Base-by-base conservation (phyloP, 2,329 filamentous ascomycete genomes). In the Hypoxylon sp. region DNA sequence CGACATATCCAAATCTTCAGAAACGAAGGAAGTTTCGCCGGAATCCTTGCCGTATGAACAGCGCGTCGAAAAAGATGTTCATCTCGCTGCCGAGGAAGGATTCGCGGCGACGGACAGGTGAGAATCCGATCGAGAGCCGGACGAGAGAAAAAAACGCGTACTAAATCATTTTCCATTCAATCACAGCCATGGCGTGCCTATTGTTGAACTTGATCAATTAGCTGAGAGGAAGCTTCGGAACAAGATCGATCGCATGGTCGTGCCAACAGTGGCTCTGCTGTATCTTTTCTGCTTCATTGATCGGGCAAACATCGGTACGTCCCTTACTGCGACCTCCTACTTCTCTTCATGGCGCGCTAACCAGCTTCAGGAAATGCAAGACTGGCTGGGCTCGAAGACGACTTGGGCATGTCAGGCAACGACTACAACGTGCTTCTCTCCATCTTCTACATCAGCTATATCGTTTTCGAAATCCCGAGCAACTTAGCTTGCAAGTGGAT, bases 281-380 rank as follows among this genome's bases (percentile, higher is more conserved):
- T 91, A 91, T 68, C 79, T 91, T 0, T 90, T 91, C 72, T 90
- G 88, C 77, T 91, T 90, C 76, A 90, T 91, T 62, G 89, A 91
- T 72, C 82, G 89, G 30, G 84, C 88, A 11, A 91, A 91, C 70
- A 88, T 91, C 54, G 89, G 87, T 87, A 76, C 67, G 77, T 64
- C 1, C 20, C 15, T 24, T 20, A 30, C 44, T n/a, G 8, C 24
- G 24, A 26, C 17, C 32, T 28, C 2, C 8, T 3, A 28, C 13
- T 48, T 30, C 19, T 11, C 20, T 28, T 26, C 13, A 8, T 22
- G 4, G 1, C 26, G 26, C 44, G 28, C 56, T 44, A 48, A 62
- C 26, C 11, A 22, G 13, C 8, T 20, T 24, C 50, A 89, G 87
- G 89, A n/a, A 92, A 91, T 73, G 89, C 89, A 1, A 84, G 83